Evolutionary conservation across 768 basidiomycete species (phyloP).

Genomic region (Boletus pseudo-olivaceus): DNA sequence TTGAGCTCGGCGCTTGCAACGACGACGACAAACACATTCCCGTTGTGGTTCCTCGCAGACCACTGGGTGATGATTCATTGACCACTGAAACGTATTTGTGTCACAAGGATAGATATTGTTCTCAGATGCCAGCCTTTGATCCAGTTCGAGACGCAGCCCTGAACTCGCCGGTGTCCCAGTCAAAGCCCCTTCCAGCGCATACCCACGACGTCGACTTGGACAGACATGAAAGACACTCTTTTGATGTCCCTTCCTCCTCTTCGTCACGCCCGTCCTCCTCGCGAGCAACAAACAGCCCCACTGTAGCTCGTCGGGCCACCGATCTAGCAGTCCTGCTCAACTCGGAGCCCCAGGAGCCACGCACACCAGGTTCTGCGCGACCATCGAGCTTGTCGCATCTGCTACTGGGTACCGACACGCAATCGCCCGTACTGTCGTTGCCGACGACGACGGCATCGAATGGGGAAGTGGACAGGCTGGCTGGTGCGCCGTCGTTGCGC

Average conservation of each 20-base stretch:
- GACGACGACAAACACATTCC: conserved; percentile 10
- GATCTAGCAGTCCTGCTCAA: conserved; percentile 78
- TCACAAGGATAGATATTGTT: neutral
- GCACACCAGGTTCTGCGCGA: conserved; percentile 34
- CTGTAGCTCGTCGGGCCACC: conserved; percentile 59
- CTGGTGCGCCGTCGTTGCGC: conserved; percentile 24
- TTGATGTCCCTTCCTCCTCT: conserved; percentile 36
- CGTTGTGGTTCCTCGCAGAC: neutral
- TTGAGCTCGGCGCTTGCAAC: neutral
- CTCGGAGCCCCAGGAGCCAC: conserved; percentile 44
- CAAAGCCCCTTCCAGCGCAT: conserved; percentile 34
- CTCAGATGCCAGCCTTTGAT: conserved; percentile 57
- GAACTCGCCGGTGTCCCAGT: conserved; percentile 62
- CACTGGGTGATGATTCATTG: conserved; percentile 15
- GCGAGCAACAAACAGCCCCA: conserved; percentile 41
- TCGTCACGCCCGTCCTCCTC: conserved; percentile 36
- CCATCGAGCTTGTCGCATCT: conserved; percentile 46
- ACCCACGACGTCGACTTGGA: conserved; percentile 25
- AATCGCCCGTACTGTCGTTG: conserved; percentile 21
- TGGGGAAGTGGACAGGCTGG: conserved; percentile 28
- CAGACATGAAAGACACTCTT: conserved; percentile 26
- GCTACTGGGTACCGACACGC: conserved; percentile 29
- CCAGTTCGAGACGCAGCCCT: conserved; percentile 85
- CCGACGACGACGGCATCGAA: conserved; percentile 3
- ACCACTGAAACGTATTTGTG: neutral